Base-by-base conservation (phyloP, 257 asterid genomes). In the Rubia yunnanensis region DNA sequence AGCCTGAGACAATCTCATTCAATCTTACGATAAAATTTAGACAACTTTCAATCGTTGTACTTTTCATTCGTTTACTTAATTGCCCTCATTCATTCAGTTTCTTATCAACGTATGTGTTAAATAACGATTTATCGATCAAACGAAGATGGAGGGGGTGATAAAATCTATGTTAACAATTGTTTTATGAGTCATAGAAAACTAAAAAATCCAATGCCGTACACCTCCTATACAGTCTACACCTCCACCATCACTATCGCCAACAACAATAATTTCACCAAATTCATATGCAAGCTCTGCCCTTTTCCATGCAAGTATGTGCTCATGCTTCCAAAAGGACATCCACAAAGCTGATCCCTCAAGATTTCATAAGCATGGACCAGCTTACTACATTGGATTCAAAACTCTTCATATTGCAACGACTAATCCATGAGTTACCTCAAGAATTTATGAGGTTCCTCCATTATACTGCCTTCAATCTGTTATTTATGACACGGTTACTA, bases 211-310 rank as follows among this genome's bases (percentile, higher is more conserved):
- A 71, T 34, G 39, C 67, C 58, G 60, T 66, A 74, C 44, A 50
- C 63, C 74, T 70, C 15, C 84, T 44, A 69, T 39, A 73, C 66
- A 60, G 69, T 73, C 84, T 76, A 78, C 87, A 77, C 79, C 69
- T 56, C 65, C 60, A 76, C 83, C 84, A 62, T 48, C 71, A 79
- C 76, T 72, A 27, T 70, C 80, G 57, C n/a, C 14, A 60, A 50
- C 57, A 18, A 44, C 18, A 59, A 59, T 30, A 18, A 59, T 18
- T 59, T 57, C 32, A 56, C 4, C 7, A 56, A 7, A 56, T 70
- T 59, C 54, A 58, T 48, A 34, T 41, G 36, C 58, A 62, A 46
- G 36, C 26, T 7, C 18, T 53, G 36, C 5, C 11, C 50, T 26
- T 17, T 14, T 27, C 23, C 4, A 44, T 64, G n/a, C 32, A 35